Evolutionary conservation across 371 early-diverging fungal species (phyloP).

Genomic region (Thermomucor indicae-seudaticae): DNA sequence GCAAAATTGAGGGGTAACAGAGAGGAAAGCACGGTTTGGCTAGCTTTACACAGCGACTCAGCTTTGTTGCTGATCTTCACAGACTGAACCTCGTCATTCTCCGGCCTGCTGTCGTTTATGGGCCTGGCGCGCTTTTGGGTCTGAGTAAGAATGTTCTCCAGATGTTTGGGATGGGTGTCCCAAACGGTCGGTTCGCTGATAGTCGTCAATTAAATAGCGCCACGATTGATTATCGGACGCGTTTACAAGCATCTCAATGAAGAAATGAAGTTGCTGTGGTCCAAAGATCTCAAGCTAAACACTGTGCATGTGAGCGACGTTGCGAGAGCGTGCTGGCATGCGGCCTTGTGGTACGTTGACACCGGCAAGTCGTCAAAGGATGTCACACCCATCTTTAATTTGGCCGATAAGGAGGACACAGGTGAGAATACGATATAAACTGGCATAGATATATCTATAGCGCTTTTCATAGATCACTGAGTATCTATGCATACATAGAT

Average conservation of each 20-base stretch:
- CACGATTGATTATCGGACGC: slow-evolving; percentile 86
- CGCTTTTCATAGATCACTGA: not conserved
- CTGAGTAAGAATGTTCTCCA: slow-evolving; percentile 63
- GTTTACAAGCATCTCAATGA: slow-evolving; percentile 80
- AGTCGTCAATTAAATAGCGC: slow-evolving; percentile 46
- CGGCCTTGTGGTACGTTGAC: slow-evolving; percentile 56
- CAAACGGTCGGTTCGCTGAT: not conserved
- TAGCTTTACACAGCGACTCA: not conserved
- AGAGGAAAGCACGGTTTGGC: not conserved
- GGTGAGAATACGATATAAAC: slow-evolving; percentile 31
- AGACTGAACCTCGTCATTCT: slow-evolving; percentile 77
- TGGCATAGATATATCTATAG: not conserved
- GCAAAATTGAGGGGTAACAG: slow-evolving; percentile 48
- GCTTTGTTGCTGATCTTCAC: not conserved
- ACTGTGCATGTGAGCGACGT: slow-evolving; percentile 93
- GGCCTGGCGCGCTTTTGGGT: slow-evolving; percentile 72
- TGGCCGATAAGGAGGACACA: slow-evolving; percentile 80
- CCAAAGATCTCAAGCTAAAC: slow-evolving; percentile 82
- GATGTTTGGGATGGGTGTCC: not conserved
- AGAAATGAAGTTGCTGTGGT: slow-evolving; percentile 92
- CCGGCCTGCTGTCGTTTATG: slow-evolving; percentile 91
- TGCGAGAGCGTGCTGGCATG: slow-evolving; percentile 70
- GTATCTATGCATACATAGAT: slow-evolving; percentile 40
- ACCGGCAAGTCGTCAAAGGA: slow-evolving; percentile 8
- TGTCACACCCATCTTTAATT: slow-evolving; percentile 56